Evolutionary conservation across 148 eudicot genomes (phyloP).

Genomic region (Rhododendron vialii): DNA sequence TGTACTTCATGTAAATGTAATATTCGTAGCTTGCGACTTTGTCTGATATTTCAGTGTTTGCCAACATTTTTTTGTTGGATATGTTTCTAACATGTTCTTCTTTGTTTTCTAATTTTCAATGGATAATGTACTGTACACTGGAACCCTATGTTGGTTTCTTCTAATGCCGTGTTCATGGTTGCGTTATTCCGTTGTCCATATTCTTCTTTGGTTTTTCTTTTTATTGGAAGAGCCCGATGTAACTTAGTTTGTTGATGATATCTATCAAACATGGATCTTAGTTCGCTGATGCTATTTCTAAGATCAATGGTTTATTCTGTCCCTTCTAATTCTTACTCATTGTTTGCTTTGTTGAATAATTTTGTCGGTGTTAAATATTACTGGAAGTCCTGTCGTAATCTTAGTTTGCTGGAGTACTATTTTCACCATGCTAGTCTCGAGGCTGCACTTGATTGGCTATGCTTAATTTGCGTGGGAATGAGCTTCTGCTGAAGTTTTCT

Average conservation of each 20-base stretch:
- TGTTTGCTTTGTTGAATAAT: not conserved
- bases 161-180: not conserved
- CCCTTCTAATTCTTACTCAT: not conserved
- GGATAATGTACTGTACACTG: not conserved
- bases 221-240: not conserved
- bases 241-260: not conserved
- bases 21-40: not conserved
- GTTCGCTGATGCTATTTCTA: not conserved
- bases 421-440: constrained; percentile 55
- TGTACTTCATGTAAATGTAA: not conserved
- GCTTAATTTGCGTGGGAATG: constrained; percentile 82
- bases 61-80: too few species aligned
- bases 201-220: not conserved
- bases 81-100: not conserved
- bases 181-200: not conserved
- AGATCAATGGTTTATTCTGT: not conserved
- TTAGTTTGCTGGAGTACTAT: not conserved
- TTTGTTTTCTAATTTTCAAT: not conserved
- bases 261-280: not conserved
- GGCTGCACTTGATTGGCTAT: constrained; percentile 90
- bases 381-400: not conserved
- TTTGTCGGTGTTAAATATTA: not conserved
- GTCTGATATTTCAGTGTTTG: not conserved
- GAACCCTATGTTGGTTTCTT: not conserved
- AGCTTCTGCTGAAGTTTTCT: constrained; percentile 78